Evolutionary conservation across 1,284 basidiomycete species (phyloP).

Genomic region (Thelephora terrestris): DNA sequence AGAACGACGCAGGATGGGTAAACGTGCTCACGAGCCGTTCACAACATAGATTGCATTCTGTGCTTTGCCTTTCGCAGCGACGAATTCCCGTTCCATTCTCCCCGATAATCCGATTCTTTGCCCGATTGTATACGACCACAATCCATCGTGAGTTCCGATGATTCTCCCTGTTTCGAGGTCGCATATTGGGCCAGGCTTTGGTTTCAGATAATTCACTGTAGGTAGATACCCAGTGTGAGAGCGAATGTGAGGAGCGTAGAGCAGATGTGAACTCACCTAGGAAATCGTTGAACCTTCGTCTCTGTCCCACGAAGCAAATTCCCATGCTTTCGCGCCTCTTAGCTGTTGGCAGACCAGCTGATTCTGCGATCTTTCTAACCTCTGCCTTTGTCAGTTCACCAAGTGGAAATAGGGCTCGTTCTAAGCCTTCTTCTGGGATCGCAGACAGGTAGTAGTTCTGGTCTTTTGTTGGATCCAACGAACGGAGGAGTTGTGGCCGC

Average conservation of each 20-base stretch:
- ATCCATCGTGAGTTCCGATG: slow-evolving; percentile 61
- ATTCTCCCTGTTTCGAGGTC: slow-evolving; percentile 42
- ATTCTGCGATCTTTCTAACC: slow-evolving; percentile 71
- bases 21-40: slow-evolving; percentile 50
- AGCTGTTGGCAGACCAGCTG: slow-evolving; percentile 67
- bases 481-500: slow-evolving; percentile 57
- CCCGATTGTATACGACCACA: slow-evolving; percentile 89
- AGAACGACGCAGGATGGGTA: background rate
- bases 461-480: slow-evolving; percentile 70
- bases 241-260: background rate
- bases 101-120: slow-evolving; percentile 65
- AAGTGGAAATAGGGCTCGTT: slow-evolving; percentile 73
- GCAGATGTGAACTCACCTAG: slow-evolving; percentile 38
- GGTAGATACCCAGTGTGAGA: background rate
- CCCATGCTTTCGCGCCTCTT: slow-evolving; percentile 87
- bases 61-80: slow-evolving; percentile 59
- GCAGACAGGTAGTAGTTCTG: slow-evolving; percentile 92
- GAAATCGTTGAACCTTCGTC: slow-evolving; percentile 65
- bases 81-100: slow-evolving; percentile 57
- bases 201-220: slow-evolving; percentile 69
- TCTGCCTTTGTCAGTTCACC: slow-evolving; percentile 55
- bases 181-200: slow-evolving; percentile 61
- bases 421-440: slow-evolving; percentile 54
- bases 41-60: slow-evolving; percentile 69
- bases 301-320: slow-evolving; percentile 91